These are phyloP conservation scores for Cyclotella cryptica DNA, from an alignment of 108 stramenopile genomes.

Conservation along the genomic window DNA sequence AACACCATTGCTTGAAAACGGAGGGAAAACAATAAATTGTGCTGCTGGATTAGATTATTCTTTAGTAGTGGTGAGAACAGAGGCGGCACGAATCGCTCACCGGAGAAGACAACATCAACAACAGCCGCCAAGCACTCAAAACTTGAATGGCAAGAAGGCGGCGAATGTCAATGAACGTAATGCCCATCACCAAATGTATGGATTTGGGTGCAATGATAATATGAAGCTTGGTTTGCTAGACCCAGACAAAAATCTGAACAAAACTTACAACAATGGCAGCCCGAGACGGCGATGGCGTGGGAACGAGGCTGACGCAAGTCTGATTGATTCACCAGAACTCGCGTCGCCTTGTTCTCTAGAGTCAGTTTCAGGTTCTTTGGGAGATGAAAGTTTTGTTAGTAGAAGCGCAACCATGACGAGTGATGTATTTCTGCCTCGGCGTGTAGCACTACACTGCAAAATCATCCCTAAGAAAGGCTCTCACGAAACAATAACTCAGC, in stretches of 20 bases:
- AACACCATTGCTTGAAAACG: slow-evolving; percentile 84
- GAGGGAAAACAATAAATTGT: slow-evolving; percentile 80
- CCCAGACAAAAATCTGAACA: slow-evolving; percentile 24
- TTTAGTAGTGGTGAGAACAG: slow-evolving; percentile 78
- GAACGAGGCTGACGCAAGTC: background rate
- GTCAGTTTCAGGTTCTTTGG: slow-evolving; percentile 25
- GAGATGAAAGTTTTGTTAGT: slow-evolving; percentile 17
- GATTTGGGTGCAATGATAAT: slow-evolving; percentile 79
- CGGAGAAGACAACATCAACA: slow-evolving; percentile 28
- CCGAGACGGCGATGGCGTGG: slow-evolving; percentile 20
- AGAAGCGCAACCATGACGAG: background rate
- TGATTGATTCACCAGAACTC: slow-evolving; percentile 7
- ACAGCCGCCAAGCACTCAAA: background rate
- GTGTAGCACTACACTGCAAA: slow-evolving; percentile 81
- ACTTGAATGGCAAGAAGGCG: background rate
- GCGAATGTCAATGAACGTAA: slow-evolving; percentile 22
- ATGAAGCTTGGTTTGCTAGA: slow-evolving; percentile 81
- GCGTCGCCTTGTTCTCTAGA: slow-evolving; percentile 10
- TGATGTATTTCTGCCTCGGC: slow-evolving; percentile 70
- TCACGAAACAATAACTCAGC: slow-evolving; percentile 25
- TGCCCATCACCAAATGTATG: slow-evolving; percentile 85
- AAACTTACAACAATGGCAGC: background rate
- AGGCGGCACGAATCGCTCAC: slow-evolving; percentile 48
- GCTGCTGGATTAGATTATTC: slow-evolving; percentile 86
- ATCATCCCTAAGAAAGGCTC: slow-evolving; percentile 27